phyloP scores from a whole-genome alignment of 768 basidiomycete genomes.

The Amanita pallidorosea region DNA sequence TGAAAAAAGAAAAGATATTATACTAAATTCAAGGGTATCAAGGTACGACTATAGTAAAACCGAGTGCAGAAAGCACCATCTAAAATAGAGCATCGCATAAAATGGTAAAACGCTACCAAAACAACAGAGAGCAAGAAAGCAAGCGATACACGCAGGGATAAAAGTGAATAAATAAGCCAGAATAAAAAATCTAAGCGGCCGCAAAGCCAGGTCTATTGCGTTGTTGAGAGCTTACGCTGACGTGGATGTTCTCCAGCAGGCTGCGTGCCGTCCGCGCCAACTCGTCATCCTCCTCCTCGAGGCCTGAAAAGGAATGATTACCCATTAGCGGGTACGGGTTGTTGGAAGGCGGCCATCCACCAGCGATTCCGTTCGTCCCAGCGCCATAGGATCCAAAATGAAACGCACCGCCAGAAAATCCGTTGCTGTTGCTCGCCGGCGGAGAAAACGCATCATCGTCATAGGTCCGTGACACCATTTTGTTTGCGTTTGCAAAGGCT shows the following conservation, averaged over 20 bases:
- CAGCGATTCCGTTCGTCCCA: not conserved
- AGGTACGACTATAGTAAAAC: not conserved
- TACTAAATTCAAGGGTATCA: not conserved
- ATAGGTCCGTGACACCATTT: not conserved
- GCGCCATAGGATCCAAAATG: not conserved
- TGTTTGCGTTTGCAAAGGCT: not conserved
- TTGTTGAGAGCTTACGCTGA: conserved; percentile 3
- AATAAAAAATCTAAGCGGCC: conserved; percentile 4
- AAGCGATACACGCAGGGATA: not conserved
- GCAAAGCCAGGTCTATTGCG: conserved; percentile 4
- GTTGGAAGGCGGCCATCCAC: not conserved
- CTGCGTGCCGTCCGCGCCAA: not conserved
- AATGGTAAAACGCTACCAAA: not conserved
- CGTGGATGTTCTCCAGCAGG: conserved; percentile 2
- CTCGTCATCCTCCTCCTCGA: conserved; percentile 1
- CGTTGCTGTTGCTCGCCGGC: not conserved
- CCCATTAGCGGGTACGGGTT: not conserved
- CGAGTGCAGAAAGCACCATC: not conserved
- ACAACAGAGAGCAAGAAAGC: conserved; percentile 6
- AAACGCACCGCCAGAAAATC: not conserved
- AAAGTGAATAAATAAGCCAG: conserved; percentile 3
- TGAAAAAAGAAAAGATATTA: not conserved
- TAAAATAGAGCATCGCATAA: not conserved
- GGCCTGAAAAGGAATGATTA: not conserved
- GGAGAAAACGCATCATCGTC: conserved; percentile 4